Evolutionary conservation across 805 yeast species (phyloP).

Genomic region (Citeromyces matritensis): DNA sequence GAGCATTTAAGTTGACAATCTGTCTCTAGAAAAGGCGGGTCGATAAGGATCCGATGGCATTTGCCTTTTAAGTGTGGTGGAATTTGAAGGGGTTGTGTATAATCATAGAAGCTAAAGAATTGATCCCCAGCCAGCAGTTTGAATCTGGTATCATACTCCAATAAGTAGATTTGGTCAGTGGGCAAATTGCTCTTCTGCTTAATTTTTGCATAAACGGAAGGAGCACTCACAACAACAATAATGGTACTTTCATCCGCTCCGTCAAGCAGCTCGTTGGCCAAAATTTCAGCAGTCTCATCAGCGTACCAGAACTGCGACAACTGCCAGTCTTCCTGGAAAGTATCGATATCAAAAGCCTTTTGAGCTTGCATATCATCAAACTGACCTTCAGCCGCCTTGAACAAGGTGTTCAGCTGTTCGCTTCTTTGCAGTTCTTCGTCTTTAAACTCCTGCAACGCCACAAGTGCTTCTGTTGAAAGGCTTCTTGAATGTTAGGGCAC

Average conservation of each 20-base stretch:
- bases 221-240: slow-evolving; percentile 73
- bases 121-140: slow-evolving; percentile 52
- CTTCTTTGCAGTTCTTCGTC: slow-evolving; percentile 43
- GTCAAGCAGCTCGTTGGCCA: slow-evolving; percentile 60
- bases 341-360: slow-evolving; percentile 29
- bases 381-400: slow-evolving; percentile 39
- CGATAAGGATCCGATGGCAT: slow-evolving; percentile 62
- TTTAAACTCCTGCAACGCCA: slow-evolving; percentile 49
- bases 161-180: slow-evolving; percentile 52
- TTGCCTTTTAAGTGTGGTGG: slow-evolving; percentile 41
- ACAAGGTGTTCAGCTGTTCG: slow-evolving; percentile 39
- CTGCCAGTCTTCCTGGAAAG: slow-evolving; percentile 88
- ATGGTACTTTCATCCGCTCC: slow-evolving; percentile 65
- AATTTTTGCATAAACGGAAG: slow-evolving; percentile 82
- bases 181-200: slow-evolving; percentile 36
- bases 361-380: slow-evolving; percentile 18
- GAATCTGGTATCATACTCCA: slow-evolving; percentile 74
- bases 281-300: slow-evolving; percentile 51
- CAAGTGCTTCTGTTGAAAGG: slow-evolving; percentile 32
- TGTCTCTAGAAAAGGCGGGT: slow-evolving; percentile 77
- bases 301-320: slow-evolving; percentile 86
- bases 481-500: too few species aligned
- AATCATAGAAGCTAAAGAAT: slow-evolving; percentile 64
- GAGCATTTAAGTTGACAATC: slow-evolving; percentile 69
- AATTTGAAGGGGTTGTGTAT: slow-evolving; percentile 48